Percentiles rank a stretch among this genome's conserved stretches.
Conservation (phyloP, 2,329 filamentous ascomycete genomes). For the Nothophaeocryptopus gaeumannii region DNA sequence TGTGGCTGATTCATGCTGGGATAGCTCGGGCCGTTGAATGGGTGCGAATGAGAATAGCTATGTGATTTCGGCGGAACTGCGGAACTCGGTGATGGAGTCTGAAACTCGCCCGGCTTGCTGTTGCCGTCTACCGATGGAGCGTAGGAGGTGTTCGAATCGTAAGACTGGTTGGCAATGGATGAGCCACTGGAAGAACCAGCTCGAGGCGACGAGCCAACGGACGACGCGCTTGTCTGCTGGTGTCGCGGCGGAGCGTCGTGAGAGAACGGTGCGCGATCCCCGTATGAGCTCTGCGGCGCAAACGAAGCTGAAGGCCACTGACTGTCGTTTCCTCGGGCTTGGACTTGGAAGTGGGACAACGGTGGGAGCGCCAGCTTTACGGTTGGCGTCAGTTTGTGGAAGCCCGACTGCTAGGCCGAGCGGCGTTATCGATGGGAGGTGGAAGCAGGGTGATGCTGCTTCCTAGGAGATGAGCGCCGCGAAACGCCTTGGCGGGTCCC, state of each 20-base stretch:
- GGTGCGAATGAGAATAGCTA: slow-evolving; percentile 16
- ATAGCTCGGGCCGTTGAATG: slow-evolving; percentile 32
- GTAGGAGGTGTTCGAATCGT: slow-evolving; percentile 56
- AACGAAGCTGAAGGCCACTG: slow-evolving; percentile 65
- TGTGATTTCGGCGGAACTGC: slow-evolving; percentile 37
- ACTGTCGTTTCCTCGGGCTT: slow-evolving; percentile 70
- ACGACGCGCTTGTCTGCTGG: slow-evolving; percentile 63
- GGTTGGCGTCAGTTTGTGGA: slow-evolving; percentile 44
- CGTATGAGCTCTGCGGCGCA: slow-evolving; percentile 66
- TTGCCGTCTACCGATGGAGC: slow-evolving; percentile 53
- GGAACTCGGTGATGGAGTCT: slow-evolving; percentile 73
- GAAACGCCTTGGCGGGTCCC: too few relatives aligned
- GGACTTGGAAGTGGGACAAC: slow-evolving; percentile 69
- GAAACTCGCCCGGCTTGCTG: slow-evolving; percentile 46
- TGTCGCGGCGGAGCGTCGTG: slow-evolving; percentile 39
- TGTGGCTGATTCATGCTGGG: slow-evolving; percentile 76
- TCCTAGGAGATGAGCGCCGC: not conserved
- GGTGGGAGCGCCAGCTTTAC: slow-evolving; percentile 93
- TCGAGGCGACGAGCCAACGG: slow-evolving; percentile 71
- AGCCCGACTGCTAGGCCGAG: slow-evolving; percentile 22
- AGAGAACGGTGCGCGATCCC: slow-evolving; percentile 62
- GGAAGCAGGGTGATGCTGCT: not conserved
- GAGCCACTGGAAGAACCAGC: slow-evolving; percentile 68
- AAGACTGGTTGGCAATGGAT: slow-evolving; percentile 43
- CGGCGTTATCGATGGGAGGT: slow-evolving; percentile 1